Conservation (phyloP, 192 early-diverging fungal species). For the Gamsiella multidivaricata region DNA sequence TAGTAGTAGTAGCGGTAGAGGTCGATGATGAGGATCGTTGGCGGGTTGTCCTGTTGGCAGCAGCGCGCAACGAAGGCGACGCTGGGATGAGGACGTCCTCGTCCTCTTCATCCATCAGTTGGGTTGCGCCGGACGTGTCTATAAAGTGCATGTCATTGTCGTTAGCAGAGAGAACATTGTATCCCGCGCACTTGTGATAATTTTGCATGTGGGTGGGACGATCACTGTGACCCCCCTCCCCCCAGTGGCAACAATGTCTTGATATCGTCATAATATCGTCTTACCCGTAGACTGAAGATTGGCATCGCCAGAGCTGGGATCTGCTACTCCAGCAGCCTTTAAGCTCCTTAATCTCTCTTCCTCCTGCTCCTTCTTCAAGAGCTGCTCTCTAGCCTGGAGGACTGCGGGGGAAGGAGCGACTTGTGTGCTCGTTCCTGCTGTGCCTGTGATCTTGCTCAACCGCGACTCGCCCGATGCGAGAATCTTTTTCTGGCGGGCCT, state of each 20-base stretch:
- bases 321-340: constrained; percentile 8
- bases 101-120: constrained; percentile 1
- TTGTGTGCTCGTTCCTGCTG: constrained; percentile 38
- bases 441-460: constrained; percentile 53
- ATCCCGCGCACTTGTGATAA: too few relatives aligned
- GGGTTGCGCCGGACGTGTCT: not conserved
- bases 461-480: constrained; percentile 49
- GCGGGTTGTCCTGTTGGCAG: constrained; percentile 15
- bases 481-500: constrained; percentile 55
- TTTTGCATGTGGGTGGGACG: too few relatives aligned
- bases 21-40: constrained; percentile 8
- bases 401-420: constrained; percentile 48
- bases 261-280: too few relatives aligned
- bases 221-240: too few relatives aligned
- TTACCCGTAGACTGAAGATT: too few relatives aligned
- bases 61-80: constrained; percentile 6
- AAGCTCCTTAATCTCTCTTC: constrained; percentile 26
- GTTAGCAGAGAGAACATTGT: too few relatives aligned
- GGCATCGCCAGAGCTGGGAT: too few relatives aligned
- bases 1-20: not conserved
- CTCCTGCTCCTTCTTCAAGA: constrained; percentile 41
- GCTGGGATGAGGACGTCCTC: constrained; percentile 6
- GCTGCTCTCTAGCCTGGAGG: constrained; percentile 35
- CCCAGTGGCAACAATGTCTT: too few relatives aligned
- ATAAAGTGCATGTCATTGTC: not conserved